Evolutionary conservation across 495 filamentous ascomycete genomes (phyloP).

Genomic region (Penicillium longicatenatum): DNA sequence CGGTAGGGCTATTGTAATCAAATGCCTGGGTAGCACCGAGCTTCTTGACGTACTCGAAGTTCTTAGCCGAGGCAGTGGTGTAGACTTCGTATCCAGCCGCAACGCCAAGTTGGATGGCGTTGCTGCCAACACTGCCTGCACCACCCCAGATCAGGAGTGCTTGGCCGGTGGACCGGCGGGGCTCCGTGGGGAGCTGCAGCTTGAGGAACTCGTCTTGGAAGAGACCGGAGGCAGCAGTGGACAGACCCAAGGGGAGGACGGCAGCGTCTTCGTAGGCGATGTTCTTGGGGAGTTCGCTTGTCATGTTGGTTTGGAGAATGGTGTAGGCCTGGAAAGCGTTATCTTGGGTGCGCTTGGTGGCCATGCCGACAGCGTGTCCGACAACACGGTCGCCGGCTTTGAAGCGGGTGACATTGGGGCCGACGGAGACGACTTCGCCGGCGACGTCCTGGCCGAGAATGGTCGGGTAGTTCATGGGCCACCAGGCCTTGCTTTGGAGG

Average conservation of each 20-base stretch:
- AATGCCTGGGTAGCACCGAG: conserved; percentile 59
- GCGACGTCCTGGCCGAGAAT: conserved; percentile 47
- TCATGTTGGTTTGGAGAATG: conserved; percentile 30
- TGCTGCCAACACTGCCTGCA: conserved; percentile 71
- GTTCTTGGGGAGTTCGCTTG: conserved; percentile 44
- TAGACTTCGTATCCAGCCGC: conserved; percentile 60
- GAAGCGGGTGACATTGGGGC: conserved; percentile 35
- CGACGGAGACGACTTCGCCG: conserved; percentile 41
- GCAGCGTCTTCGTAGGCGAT: conserved; percentile 47
- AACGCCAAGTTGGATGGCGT: conserved; percentile 60
- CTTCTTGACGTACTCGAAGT: conserved; percentile 51
- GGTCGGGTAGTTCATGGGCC: conserved; percentile 26
- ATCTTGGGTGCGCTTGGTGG: conserved; percentile 19
- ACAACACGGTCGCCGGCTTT: conserved; percentile 47
- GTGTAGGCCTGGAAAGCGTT: conserved; percentile 52
- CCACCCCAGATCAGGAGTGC: conserved; percentile 50
- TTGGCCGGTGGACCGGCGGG: not conserved
- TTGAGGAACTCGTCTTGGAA: conserved; percentile 21
- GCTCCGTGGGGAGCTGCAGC: conserved; percentile 10
- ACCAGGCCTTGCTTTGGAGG: conserved; percentile 25
- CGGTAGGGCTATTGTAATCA: conserved; percentile 53
- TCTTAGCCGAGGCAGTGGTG: conserved; percentile 52
- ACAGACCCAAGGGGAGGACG: conserved; percentile 27
- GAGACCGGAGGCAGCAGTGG: conserved; percentile 19
- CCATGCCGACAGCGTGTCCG: conserved; percentile 25